Evolutionary conservation across 2,329 filamentous ascomycete genomes (phyloP), one percentile per base, ranked within the genome.

Genomic region (Annulohypoxylon truncatum): DNA sequence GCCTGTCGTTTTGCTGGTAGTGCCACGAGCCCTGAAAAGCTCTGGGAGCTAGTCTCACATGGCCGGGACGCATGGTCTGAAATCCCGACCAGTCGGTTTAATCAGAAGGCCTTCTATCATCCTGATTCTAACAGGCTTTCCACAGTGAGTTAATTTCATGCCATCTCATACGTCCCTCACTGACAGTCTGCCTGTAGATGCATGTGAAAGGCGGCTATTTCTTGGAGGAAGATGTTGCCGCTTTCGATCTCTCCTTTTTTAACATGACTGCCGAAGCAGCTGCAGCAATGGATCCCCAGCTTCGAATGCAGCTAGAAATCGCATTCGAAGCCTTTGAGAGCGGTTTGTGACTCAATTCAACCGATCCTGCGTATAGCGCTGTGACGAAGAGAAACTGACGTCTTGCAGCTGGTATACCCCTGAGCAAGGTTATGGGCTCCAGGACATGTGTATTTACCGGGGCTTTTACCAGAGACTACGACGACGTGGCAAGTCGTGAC

Each of bases 181-280:
- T n/a, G n/a, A n/a, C n/a, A n/a, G n/a, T n/a, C n/a, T n/a, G n/a
- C n/a, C n/a, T n/a, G n/a, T n/a, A 44, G 38, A n/a, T 44, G 3
- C 38, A 44, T 18, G 18, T 15, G 15, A 44, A 3, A 15, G 33
- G 42, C 5, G 53, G 13, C 10, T 28, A 56, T 5, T 56, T 56
- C 53, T 28, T 56, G 5, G 15, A 47, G 2, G 53, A 13, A n/a
- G 18, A 56, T 2, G n/a, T 35, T 47, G 40, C 10, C 13, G 42
- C 4, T 2, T 58, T 58, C 9, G 54, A 58, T 20, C 29, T 44
- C 7, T n/a, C n/a, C 3, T 58, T 58, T n/a, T 58, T 58, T n/a
- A 38, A 29, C 2, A 28, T 58, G 1, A 28, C 4, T 4, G 20
- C 54, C 1, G 18, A 22, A 8, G 42, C 48, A n/a, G 54, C 44